phyloP scores from a whole-genome alignment of 1,284 basidiomycete genomes.

The Marasmius tenuissimus region DNA sequence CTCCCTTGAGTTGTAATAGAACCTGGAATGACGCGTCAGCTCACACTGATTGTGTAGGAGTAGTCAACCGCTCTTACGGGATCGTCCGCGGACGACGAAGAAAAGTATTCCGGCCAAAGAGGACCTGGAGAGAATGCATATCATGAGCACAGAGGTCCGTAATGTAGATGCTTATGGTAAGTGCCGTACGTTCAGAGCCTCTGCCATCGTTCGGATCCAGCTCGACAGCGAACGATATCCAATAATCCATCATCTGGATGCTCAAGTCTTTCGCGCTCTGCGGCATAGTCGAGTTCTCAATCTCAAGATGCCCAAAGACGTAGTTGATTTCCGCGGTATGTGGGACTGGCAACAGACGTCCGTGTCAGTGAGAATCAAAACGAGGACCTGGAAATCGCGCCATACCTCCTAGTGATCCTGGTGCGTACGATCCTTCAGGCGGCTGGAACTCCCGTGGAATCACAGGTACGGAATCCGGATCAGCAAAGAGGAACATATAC shows the following conservation, averaged over 20 bases:
- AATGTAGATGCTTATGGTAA: not conserved
- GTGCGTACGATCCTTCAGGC: not conserved
- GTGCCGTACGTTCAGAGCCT: not conserved
- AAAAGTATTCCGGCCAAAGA: not conserved
- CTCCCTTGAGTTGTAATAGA: not conserved
- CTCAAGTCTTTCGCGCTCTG: not conserved
- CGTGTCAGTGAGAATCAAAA: not conserved
- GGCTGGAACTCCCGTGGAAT: not conserved
- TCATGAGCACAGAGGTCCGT: no score
- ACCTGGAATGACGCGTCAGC: not conserved
- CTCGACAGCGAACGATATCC: not conserved
- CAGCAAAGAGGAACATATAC: not conserved
- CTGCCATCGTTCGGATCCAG: not conserved
- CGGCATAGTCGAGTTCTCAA: not conserved
- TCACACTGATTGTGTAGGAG: not conserved
- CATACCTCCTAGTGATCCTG: not conserved
- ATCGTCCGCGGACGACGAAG: not conserved
- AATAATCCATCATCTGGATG: not conserved
- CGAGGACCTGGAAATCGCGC: not conserved
- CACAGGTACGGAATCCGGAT: not conserved
- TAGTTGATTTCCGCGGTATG: conserved; percentile 1
- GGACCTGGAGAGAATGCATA: not conserved
- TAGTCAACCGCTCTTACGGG: not conserved
- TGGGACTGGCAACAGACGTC: not conserved
- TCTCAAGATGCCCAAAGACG: not conserved